Evolutionary conservation across 257 asterid species (phyloP).

Genomic region (Verbascum thapsus): DNA sequence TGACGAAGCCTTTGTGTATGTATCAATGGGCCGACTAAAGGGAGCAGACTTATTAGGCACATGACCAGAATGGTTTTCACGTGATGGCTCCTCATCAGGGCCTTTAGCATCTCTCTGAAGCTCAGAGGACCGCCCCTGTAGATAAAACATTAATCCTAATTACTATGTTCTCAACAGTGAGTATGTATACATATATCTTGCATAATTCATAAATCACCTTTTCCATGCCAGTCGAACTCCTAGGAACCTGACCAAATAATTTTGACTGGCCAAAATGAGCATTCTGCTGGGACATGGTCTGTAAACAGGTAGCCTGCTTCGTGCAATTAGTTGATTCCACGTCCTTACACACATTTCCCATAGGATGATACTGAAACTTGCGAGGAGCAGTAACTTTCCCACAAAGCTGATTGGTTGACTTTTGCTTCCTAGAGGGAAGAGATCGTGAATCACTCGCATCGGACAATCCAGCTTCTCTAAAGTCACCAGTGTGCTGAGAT

Average conservation of each 20-base stretch:
- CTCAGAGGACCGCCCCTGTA: conserved; percentile 57
- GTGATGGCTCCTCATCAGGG: conserved; percentile 43
- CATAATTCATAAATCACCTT: conserved; percentile 44
- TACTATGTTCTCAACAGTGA: conserved; percentile 12
- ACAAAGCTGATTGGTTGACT: conserved; percentile 49
- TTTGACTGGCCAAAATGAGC: conserved; percentile 56
- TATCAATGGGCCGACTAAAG: conserved; percentile 46
- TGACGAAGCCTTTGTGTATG: conserved; percentile 42
- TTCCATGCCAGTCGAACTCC: conserved; percentile 38
- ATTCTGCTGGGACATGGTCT: conserved; percentile 42
- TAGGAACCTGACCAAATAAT: conserved; percentile 50
- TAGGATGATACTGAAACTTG: conserved; percentile 86
- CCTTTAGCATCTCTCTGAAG: conserved; percentile 48
- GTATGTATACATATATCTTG: background rate
- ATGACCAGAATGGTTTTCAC: conserved; percentile 43
- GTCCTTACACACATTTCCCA: conserved; percentile 79
- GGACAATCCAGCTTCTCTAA: conserved; percentile 51
- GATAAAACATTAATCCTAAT: conserved; percentile 29
- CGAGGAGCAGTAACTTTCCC: conserved; percentile 56
- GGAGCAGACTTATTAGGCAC: conserved; percentile 40
- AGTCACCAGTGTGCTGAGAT: conserved; percentile 55
- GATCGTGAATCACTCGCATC: conserved; percentile 58
- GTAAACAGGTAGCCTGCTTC: conserved; percentile 52
- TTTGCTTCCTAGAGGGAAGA: conserved; percentile 58
- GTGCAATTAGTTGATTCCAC: conserved; percentile 45